Conservation (phyloP, 208 protist genomes). For the Trypanosoma mega region DNA sequence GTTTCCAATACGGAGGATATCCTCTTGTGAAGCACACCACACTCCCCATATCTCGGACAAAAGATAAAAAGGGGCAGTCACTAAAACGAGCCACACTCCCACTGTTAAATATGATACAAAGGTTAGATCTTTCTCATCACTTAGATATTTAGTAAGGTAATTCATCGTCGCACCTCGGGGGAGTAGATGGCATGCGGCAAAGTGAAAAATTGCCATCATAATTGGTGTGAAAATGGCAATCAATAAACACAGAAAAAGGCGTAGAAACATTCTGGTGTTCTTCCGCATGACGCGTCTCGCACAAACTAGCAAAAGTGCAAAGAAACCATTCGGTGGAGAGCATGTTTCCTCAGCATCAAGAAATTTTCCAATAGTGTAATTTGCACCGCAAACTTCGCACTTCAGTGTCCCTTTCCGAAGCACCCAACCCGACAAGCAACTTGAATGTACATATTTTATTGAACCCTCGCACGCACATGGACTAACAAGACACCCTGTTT, state of each 20-base stretch:
- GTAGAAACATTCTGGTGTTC: not conserved
- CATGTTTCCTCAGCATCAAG: not conserved
- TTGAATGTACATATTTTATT: conserved; percentile 35
- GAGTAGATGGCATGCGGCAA: not conserved
- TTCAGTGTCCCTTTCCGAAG: conserved; percentile 13
- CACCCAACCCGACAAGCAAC: conserved; percentile 36
- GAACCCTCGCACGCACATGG: conserved; percentile 38
- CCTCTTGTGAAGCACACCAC: conserved; percentile 11
- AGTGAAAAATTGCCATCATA: conserved; percentile 12
- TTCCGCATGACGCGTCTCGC: not conserved
- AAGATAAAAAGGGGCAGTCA: conserved; percentile 3
- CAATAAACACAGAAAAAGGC: not conserved
- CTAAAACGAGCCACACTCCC: conserved; percentile 2
- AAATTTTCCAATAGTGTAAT: conserved; percentile 31
- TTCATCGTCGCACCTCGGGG: not conserved
- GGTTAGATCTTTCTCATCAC: not conserved
- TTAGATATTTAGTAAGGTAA: not conserved
- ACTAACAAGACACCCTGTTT: conserved; percentile 24
- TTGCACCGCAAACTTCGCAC: conserved; percentile 35
- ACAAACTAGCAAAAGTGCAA: conserved; percentile 17
- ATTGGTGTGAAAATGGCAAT: not conserved
- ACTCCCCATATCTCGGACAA: conserved; percentile 10
- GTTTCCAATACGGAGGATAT: not conserved
- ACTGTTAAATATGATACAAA: not conserved
- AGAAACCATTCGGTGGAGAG: not conserved